Conservation (phyloP, 2,329 filamentous ascomycete species). For the Zymoseptoria pseudotritici region DNA sequence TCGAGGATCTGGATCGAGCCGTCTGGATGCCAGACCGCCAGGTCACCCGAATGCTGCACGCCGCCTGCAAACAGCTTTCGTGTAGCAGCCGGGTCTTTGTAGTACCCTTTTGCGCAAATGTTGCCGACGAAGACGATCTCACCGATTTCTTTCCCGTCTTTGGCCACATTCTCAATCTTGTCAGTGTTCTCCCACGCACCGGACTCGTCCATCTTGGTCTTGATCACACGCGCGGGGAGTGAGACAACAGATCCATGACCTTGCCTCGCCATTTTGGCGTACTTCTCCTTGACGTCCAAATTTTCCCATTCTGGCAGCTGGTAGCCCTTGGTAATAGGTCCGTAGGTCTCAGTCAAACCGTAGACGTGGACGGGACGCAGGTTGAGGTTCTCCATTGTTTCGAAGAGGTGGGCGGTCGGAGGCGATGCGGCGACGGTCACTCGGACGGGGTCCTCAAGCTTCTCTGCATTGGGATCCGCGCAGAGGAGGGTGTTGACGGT, state of each 20-base stretch:
- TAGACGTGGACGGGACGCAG: constrained; percentile 90
- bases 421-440: constrained; percentile 92
- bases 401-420: constrained; percentile 81
- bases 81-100: constrained; percentile 81
- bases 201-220: constrained; percentile 56
- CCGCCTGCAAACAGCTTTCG: constrained; percentile 80
- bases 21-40: constrained; percentile 89
- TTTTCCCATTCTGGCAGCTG: constrained; percentile 76
- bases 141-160: constrained; percentile 67
- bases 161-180: constrained; percentile 58
- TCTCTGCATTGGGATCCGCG: constrained; percentile 65
- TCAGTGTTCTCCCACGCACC: constrained; percentile 37
- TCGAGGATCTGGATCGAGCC: constrained; percentile 88
- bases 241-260: constrained; percentile 85
- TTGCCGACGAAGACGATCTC: constrained; percentile 86
- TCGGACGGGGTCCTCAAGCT: constrained; percentile 63
- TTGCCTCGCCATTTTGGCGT: constrained; percentile 83
- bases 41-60: constrained; percentile 78
- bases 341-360: constrained; percentile 81
- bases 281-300: constrained; percentile 68
- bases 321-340: constrained; percentile 92
- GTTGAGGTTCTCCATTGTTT: constrained; percentile 84
- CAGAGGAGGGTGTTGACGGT: constrained; percentile 95
- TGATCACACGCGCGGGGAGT: constrained; percentile 73
- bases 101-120: constrained; percentile 86